Evolutionary conservation across 345 rosid genomes (phyloP).

Genomic region (Excoecaria agallocha): DNA sequence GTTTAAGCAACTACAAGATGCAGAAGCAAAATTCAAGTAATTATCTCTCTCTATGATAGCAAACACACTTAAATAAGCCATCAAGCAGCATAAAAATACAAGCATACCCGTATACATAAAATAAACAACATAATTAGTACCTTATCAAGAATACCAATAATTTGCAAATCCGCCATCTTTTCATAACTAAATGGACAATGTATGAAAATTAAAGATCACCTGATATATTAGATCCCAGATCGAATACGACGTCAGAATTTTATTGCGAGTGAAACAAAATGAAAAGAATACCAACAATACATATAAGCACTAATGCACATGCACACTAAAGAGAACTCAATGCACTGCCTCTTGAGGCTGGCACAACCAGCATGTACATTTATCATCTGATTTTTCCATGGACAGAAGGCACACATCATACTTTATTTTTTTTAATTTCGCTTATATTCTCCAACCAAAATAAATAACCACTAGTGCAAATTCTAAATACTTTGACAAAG

Average conservation of each 20-base stretch:
- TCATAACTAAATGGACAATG: not conserved
- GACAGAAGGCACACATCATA: not conserved
- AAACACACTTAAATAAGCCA: not conserved
- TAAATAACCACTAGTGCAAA: not conserved
- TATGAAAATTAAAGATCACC: not conserved
- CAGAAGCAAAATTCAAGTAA: not conserved
- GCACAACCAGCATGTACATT: not conserved
- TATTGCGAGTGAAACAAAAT: not conserved
- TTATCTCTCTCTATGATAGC: not conserved
- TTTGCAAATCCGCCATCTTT: conserved; percentile 79
- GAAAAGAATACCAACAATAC: not conserved
- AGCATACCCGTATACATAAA: not conserved
- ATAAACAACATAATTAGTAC: conserved; percentile 30
- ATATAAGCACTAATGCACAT: not conserved
- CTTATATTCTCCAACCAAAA: too few relatives aligned
- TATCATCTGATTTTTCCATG: not conserved
- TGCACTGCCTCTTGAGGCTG: not conserved
- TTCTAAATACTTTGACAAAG: not conserved
- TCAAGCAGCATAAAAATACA: too few relatives aligned
- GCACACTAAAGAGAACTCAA: not conserved
- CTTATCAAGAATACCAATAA: conserved; percentile 92
- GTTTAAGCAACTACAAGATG: too few relatives aligned
- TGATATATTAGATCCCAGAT: not conserved
- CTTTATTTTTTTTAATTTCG: not conserved
- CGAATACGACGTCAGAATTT: not conserved